These are phyloP conservation scores for Blepharisma japonicum DNA, from an alignment of 73 alveolate genomes.

Conservation along the genomic window DNA sequence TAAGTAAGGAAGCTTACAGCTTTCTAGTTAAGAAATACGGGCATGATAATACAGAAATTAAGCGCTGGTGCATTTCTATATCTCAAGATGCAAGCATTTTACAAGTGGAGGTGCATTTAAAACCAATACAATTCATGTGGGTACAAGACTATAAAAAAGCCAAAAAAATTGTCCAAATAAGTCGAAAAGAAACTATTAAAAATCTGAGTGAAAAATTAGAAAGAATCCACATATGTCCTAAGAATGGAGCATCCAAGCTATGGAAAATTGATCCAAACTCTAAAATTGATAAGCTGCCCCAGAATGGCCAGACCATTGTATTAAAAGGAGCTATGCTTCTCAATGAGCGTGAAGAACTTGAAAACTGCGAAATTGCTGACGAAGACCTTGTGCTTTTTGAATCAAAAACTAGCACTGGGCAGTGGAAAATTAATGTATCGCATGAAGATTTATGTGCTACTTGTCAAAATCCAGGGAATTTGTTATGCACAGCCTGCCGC, in stretches of 20 bases:
- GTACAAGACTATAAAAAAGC: constrained; percentile 37
- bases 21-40: constrained; percentile 42
- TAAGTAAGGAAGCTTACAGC: constrained; percentile 37
- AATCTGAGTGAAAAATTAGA: constrained; percentile 7
- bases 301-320: neutral
- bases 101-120: constrained; percentile 50
- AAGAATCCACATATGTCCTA: neutral
- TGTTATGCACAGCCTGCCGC: constrained; percentile 45
- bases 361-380: constrained; percentile 57
- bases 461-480: constrained; percentile 33
- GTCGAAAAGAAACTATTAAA: constrained; percentile 34
- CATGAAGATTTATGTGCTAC: constrained; percentile 11
- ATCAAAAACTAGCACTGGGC: constrained; percentile 15
- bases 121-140: constrained; percentile 25
- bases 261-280: neutral
- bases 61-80: constrained; percentile 38
- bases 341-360: constrained; percentile 34
- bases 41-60: constrained; percentile 28
- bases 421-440: neutral
- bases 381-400: constrained; percentile 55
- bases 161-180: constrained; percentile 18
- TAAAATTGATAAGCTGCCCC: too few species aligned
- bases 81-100: constrained; percentile 36
- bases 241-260: neutral
- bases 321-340: constrained; percentile 10